Conservation (phyloP, 805 yeast genomes). For the Groenewaldozyma tartarivorans region DNA sequence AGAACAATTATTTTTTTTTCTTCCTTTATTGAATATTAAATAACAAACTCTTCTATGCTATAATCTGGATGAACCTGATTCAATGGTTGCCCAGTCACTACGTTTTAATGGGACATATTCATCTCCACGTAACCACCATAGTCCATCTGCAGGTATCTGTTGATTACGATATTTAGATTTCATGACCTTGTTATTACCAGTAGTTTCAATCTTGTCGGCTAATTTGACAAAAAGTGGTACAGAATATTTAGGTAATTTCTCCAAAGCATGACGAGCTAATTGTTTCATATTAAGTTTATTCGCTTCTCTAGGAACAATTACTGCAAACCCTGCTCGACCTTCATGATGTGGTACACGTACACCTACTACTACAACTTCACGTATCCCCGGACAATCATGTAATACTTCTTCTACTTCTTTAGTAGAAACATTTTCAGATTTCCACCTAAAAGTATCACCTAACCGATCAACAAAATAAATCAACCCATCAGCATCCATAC, state of each 20-base stretch:
- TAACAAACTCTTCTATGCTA: too few relatives aligned
- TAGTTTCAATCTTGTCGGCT: slow-evolving; percentile 47
- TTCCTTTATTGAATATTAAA: neutral
- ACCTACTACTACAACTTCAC: slow-evolving; percentile 73
- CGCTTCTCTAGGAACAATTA: slow-evolving; percentile 41
- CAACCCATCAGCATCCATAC: slow-evolving; percentile 54
- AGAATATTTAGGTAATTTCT: slow-evolving; percentile 70
- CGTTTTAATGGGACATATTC: slow-evolving; percentile 48
- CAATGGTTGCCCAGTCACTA: slow-evolving; percentile 41
- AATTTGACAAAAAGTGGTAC: slow-evolving; percentile 75
- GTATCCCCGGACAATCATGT: slow-evolving; percentile 28
- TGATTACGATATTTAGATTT: slow-evolving; percentile 41
- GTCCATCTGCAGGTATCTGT: slow-evolving; percentile 28
- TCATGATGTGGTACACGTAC: slow-evolving; percentile 83
- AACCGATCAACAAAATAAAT: slow-evolving; percentile 82
- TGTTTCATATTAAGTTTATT: slow-evolving; percentile 30
- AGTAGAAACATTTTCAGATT: slow-evolving; percentile 88
- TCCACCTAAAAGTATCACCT: slow-evolving; percentile 96
- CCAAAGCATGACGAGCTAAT: slow-evolving; percentile 29
- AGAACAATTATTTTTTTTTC: neutral
- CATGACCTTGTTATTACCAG: slow-evolving; percentile 83
- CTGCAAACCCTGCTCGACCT: slow-evolving; percentile 91
- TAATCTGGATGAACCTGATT: slow-evolving; percentile 22
- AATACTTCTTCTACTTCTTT: slow-evolving; percentile 75
- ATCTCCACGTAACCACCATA: slow-evolving; percentile 61